phyloP scores from a whole-genome alignment of 2,329 filamentous ascomycete genomes.

The Diaporthe citriasiana region DNA sequence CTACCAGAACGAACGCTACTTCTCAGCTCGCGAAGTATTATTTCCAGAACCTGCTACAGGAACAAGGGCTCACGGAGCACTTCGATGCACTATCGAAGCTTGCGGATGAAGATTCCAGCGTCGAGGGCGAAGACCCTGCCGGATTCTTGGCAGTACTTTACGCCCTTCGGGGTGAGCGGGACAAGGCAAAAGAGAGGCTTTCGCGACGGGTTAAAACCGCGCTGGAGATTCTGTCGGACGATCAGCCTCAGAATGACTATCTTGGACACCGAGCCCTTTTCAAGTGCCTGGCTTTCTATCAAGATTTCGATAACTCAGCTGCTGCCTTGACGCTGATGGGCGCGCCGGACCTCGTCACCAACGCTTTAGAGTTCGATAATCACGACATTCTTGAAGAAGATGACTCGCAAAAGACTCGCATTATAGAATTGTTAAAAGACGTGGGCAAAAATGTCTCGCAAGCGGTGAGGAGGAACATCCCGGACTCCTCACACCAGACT shows the following conservation, averaged over 20 bases:
- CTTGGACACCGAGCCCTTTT: slow-evolving; percentile 32
- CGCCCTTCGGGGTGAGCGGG: slow-evolving; percentile 38
- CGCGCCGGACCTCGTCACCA: slow-evolving; percentile 27
- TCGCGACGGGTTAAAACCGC: slow-evolving; percentile 33
- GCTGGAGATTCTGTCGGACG: slow-evolving; percentile 28
- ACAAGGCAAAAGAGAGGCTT: slow-evolving; percentile 40
- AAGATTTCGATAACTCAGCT: slow-evolving; percentile 31
- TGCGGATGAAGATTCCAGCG: slow-evolving; percentile 35
- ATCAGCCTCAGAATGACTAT: slow-evolving; percentile 42
- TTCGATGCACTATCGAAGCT: slow-evolving; percentile 39
- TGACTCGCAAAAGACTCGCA: not conserved
- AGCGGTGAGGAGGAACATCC: slow-evolving; percentile 32
- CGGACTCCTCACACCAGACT: slow-evolving; percentile 41
- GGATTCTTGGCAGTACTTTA: slow-evolving; percentile 43
- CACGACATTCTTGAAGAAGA: not conserved
- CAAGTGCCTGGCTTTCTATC: slow-evolving; percentile 31
- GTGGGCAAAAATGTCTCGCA: slow-evolving; percentile 9
- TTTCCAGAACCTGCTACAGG: slow-evolving; percentile 44
- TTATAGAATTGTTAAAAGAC: not conserved
- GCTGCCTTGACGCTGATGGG: slow-evolving; percentile 33
- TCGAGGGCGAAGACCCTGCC: slow-evolving; percentile 24
- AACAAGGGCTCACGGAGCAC: slow-evolving; percentile 37
- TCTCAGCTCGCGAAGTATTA: slow-evolving; percentile 45
- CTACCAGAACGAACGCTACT: slow-evolving; percentile 32
- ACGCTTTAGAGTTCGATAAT: not conserved